Evolutionary conservation across 352 stramenopile genomes (phyloP), one percentile per base, ranked within the genome.

Genomic region (Pythium chondricola): DNA sequence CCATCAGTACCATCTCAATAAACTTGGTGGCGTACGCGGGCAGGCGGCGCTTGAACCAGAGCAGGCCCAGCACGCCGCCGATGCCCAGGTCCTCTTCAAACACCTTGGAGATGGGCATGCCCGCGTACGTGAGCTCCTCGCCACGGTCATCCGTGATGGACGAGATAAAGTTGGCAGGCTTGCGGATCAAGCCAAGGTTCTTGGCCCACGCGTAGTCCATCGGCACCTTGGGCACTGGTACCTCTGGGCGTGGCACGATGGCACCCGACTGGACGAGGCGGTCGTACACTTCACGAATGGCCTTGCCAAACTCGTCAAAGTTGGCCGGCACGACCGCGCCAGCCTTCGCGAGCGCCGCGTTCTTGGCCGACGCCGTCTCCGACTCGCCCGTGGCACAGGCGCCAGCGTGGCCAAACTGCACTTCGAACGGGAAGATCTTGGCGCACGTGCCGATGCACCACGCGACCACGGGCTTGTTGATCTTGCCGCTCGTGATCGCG

Each of bases 161-260:
- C 29, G 93, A 98, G 68, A 98, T 97, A 58, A 98, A 98, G 67
- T 97, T 97, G 32, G 95, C 88, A 33, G 95, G 95, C 71, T 98
- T 98, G 60, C 95, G 85, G 49, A 98, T 95, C 17, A 98, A 75
- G 6, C 95, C 95, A 11, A 98, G 72, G 53, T 96, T 94, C 69
- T 98, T 98, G 43, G 95, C 95, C 93, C 93, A 98, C 9, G 85
- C 88, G 66, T 97, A 98, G 65, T 98, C 95, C 90, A 98, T 98
- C 5, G 95, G 95, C 48, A 98, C 89, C 61, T 93, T 97, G 1
- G 93, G 94, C 40, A 95, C 85, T 7, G 91, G 83, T 14, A 95
- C 75, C 58, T 98, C 94, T 11, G 88, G 74, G 21, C 68, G 73
- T 16, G 85, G 83, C 36, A 96, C 74, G 40, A 98, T 88, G 38